phyloP scores from a whole-genome alignment of 1,284 basidiomycete species.

The Apiotrichum gamsii region DNA sequence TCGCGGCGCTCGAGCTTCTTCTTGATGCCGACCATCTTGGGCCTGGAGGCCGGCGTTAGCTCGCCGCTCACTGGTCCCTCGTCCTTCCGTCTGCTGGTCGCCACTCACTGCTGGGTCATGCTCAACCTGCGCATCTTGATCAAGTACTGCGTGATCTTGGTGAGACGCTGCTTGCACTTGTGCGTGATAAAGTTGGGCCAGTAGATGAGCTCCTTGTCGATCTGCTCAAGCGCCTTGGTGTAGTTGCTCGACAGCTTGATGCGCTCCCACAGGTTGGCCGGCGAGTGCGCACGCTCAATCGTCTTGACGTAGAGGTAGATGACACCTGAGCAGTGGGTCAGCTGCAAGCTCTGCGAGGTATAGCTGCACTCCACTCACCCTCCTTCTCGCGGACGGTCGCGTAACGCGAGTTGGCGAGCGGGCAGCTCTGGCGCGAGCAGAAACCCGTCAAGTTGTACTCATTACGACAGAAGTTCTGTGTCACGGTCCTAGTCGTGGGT shows the following conservation, averaged over 20 bases:
- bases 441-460: constrained; percentile 99
- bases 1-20: constrained; percentile 97
- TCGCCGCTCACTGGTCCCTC: too few relatives aligned
- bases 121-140: constrained; percentile 94
- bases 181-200: constrained; percentile 98
- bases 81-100: too few relatives aligned
- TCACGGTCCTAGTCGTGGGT: constrained; percentile 60
- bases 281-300: constrained; percentile 91
- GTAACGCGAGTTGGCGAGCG: constrained; percentile 92
- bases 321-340: constrained; percentile 55
- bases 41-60: constrained; percentile 51
- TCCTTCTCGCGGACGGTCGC: constrained; percentile 95
- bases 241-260: constrained; percentile 93
- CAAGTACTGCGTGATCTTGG: constrained; percentile 98
- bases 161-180: constrained; percentile 98
- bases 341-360: too few relatives aligned
- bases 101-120: constrained; percentile 76
- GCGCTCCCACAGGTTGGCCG: constrained; percentile 94
- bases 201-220: constrained; percentile 89
- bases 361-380: too few relatives aligned
- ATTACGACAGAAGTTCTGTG: constrained; percentile 97
- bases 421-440: constrained; percentile 93
- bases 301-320: constrained; percentile 98
- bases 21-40: constrained; percentile 89
- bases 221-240: constrained; percentile 90